Base-by-base conservation (phyloP, 148 eudicot genomes). In the Vaccinium myrtillus region DNA sequence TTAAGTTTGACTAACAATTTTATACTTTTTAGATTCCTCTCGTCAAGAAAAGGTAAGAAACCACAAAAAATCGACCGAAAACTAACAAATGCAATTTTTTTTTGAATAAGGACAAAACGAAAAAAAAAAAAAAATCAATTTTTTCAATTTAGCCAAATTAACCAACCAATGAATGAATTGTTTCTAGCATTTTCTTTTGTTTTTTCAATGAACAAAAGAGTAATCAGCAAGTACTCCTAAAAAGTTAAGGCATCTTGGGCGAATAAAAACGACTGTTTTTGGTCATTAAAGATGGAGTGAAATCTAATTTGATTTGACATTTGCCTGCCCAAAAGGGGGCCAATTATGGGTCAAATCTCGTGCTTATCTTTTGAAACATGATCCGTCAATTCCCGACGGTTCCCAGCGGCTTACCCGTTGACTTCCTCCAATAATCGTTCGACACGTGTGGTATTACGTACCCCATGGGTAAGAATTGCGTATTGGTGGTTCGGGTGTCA, bases 311-410 rank as follows among this genome's bases (percentile, higher is more conserved):
- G 86, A 85, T 80, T 79, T 85, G 86, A 85, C 83, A 54, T 56
- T 69, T 79, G 83, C 82, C 81, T 78, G 73, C 78, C 16, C 53
- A 19, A 50, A 71, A 65, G 49, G 23, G 53, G 1, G 21, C 65
- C 81, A 84, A 85, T 79, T 79, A 84, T 30, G 71, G 71, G 79
- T 79, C 86, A 85, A 85, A 79, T 79, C 86, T 80, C 86, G 65
- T 71, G 71, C 79, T 85, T 79, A 79, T 80, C 83, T 70, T 67
- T 79, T 79, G 71, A 65, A 78, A 65, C 25, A 32, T 46, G 50
- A 15, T 46, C 10, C 55, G 82, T 79, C 63, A 79, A 58, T 55
- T 79, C n/a, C 69, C 82, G 19, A 63, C 54, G 18, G 53, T 61
- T 78, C 67, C 82, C 6, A 67, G 79, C 65, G 69, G 15, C 67